Conservation (phyloP, 2,329 filamentous ascomycete genomes). For the Pseudogymnoascus sp. region DNA sequence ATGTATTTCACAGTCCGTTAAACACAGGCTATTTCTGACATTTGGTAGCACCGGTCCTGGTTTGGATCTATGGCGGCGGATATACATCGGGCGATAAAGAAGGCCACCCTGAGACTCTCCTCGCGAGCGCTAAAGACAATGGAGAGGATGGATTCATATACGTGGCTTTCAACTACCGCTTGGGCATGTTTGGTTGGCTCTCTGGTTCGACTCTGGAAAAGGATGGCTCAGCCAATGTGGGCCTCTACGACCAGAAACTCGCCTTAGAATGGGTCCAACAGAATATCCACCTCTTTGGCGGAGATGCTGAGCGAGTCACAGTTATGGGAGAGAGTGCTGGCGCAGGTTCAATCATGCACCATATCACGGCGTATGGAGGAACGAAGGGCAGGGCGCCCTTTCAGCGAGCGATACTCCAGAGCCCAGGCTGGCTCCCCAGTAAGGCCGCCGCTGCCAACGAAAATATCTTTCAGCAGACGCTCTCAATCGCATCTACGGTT, state of each 20-base stretch:
- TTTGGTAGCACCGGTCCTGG: constrained; percentile 33
- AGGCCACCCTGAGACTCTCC: constrained; percentile 32
- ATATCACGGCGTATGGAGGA: constrained; percentile 39
- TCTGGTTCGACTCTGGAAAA: constrained; percentile 35
- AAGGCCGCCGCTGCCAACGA: constrained; percentile 9
- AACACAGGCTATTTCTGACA: background rate
- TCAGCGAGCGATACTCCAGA: constrained; percentile 24
- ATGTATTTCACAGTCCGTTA: background rate
- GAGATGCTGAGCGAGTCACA: constrained; percentile 42
- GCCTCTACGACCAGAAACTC: constrained; percentile 44
- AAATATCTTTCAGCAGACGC: background rate
- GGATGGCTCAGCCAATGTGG: constrained; percentile 40
- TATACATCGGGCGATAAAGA: constrained; percentile 35
- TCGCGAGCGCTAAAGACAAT: constrained; percentile 25
- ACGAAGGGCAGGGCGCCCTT: constrained; percentile 32
- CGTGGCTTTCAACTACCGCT: constrained; percentile 29
- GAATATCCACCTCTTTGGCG: constrained; percentile 47
- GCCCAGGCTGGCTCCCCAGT: constrained; percentile 11
- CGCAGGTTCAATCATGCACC: constrained; percentile 41
- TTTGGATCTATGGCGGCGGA: constrained; percentile 45
- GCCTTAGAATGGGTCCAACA: constrained; percentile 50
- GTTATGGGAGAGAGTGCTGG: constrained; percentile 44
- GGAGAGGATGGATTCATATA: constrained; percentile 30
- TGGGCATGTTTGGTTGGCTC: constrained; percentile 29
- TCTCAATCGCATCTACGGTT: background rate